phyloP scores from a whole-genome alignment of 352 stramenopile genomes.

The Phytophthora crassamura region DNA sequence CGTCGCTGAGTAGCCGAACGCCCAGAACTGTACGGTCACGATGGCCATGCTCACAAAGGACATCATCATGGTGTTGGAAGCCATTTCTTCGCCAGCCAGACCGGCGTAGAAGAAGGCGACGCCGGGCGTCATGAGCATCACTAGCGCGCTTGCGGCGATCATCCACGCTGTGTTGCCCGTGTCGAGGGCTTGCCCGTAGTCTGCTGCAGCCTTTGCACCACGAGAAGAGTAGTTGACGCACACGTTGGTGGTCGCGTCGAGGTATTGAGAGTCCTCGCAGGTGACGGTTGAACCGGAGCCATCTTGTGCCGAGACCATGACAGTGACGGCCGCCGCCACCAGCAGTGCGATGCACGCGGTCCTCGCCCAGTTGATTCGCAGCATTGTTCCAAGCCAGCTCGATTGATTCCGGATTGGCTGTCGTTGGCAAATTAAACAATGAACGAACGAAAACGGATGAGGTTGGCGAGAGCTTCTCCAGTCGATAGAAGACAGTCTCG shows the following conservation, averaged over 20 bases:
- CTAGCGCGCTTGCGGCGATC: conserved; percentile 50
- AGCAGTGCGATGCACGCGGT: conserved; percentile 17
- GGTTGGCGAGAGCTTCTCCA: neutral
- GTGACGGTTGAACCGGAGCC: conserved; percentile 25
- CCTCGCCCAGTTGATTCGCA: neutral
- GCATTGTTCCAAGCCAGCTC: neutral
- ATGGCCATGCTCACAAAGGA: conserved; percentile 75
- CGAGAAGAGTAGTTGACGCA: conserved; percentile 47
- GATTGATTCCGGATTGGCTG: neutral
- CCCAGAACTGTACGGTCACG: conserved; percentile 80
- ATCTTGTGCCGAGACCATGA: conserved; percentile 41
- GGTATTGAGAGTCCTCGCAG: conserved; percentile 38
- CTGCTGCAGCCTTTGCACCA: conserved; percentile 34
- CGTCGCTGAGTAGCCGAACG: conserved; percentile 73
- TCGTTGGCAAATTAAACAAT: conserved; percentile 10
- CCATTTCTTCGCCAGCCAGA: conserved; percentile 69
- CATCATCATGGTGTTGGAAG: conserved; percentile 83
- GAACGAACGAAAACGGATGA: neutral
- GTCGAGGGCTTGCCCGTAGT: conserved; percentile 39
- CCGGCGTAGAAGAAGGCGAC: conserved; percentile 82
- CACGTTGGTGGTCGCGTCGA: conserved; percentile 33
- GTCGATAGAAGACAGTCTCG: neutral
- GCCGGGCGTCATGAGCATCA: conserved; percentile 75
- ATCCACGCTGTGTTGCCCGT: conserved; percentile 72
- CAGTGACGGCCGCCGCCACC: conserved; percentile 24